These are phyloP conservation scores for Miscanthus lutarioriparius DNA, from an alignment of 176 grass and related monocot species.

Conservation along the genomic window DNA sequence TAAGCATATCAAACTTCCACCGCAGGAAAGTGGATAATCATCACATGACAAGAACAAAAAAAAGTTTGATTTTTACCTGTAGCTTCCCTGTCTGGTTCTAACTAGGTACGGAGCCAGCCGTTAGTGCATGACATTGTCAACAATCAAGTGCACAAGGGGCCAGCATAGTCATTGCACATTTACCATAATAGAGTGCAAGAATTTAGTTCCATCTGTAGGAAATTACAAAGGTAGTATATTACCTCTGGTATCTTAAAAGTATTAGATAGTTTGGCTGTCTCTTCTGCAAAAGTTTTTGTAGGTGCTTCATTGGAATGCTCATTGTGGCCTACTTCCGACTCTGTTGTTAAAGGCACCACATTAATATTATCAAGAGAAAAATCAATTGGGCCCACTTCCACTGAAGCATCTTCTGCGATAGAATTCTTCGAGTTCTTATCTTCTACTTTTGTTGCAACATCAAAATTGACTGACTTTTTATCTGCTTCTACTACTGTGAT, in stretches of 20 bases:
- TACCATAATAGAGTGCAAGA: background rate
- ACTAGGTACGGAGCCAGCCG: background rate
- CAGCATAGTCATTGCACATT: conserved; percentile 1
- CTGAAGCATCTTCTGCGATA: conserved; percentile 24
- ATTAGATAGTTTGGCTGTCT: conserved; percentile 5
- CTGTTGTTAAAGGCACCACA: conserved; percentile 4
- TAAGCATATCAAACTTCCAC: conserved; percentile 2
- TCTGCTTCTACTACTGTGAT: conserved; percentile 32
- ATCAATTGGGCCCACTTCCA: conserved; percentile 7
- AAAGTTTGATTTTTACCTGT: background rate
- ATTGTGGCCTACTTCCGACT: background rate
- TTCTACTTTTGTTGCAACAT: conserved; percentile 27
- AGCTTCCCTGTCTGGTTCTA: background rate
- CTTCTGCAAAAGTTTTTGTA: background rate
- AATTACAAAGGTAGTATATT: conserved; percentile 5
- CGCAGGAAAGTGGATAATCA: background rate
- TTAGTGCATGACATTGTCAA: background rate
- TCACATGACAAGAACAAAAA: background rate
- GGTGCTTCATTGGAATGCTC: conserved; percentile 16
- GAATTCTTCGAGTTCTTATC: background rate
- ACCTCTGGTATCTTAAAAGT: conserved; percentile 22
- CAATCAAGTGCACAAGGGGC: background rate
- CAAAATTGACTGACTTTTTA: conserved; percentile 15
- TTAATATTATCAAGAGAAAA: conserved; percentile 24
- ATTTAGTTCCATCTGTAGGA: background rate